Percentiles rank a stretch among this genome's conserved stretches.
These are phyloP conservation scores for Macrophomina tecta DNA, from an alignment of 2,329 filamentous ascomycete genomes.

Conservation along the genomic window DNA sequence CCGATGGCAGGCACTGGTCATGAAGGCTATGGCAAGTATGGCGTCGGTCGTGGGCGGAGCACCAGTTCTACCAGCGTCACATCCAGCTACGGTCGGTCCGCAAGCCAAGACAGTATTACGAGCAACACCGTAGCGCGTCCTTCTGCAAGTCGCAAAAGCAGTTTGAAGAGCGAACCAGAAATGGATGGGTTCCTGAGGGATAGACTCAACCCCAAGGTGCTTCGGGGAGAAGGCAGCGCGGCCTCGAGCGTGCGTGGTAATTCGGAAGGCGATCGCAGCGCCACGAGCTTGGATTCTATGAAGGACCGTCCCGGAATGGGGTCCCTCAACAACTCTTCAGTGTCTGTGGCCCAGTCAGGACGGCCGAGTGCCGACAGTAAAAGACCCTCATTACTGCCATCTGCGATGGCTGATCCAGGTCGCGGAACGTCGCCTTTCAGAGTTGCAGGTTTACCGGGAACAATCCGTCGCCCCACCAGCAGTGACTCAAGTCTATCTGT, in stretches of 20 bases:
- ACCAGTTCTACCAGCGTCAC: constrained; percentile 60
- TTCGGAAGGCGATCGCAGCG: constrained; percentile 45
- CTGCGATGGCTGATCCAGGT: constrained; percentile 45
- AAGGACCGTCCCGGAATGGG: constrained; percentile 1
- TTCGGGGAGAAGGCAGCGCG: constrained; percentile 52
- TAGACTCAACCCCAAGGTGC: constrained; percentile 50
- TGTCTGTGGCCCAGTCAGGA: constrained; percentile 26
- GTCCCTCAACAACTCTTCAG: constrained; percentile 20
- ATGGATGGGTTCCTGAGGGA: constrained; percentile 55
- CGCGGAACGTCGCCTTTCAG: constrained; percentile 39
- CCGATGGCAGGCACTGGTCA: constrained; percentile 93
- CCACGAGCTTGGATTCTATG: constrained; percentile 42
- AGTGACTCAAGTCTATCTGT: constrained; percentile 16
- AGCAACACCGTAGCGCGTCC: constrained; percentile 43
- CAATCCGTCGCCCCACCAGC: constrained; percentile 35
- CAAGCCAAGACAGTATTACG: constrained; percentile 50
- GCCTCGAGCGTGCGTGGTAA: constrained; percentile 30
- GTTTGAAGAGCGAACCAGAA: constrained; percentile 49
- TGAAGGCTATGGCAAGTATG: constrained; percentile 78
- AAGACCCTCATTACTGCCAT: constrained; percentile 42
- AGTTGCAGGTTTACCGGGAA: constrained; percentile 35
- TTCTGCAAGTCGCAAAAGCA: constrained; percentile 50
- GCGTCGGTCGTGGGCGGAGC: constrained; percentile 67
- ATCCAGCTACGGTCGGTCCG: constrained; percentile 55
- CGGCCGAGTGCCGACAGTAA: constrained; percentile 35